These are phyloP conservation scores for Afroboletus lepidellus DNA, from an alignment of 1,284 basidiomycete species.

Conservation along the genomic window DNA sequence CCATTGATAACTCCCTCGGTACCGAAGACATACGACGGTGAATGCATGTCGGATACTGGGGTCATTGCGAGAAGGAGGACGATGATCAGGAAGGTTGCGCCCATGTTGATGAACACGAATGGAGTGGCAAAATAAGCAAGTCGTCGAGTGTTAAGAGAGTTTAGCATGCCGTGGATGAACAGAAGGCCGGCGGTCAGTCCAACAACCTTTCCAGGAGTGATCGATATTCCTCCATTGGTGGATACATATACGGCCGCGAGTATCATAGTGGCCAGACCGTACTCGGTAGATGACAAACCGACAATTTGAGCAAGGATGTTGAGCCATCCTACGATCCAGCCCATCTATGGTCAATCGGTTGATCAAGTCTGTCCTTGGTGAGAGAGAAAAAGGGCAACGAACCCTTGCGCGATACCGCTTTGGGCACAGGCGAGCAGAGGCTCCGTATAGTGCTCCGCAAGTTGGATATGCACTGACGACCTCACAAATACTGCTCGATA, in stretches of 20 bases:
- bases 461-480: conserved; percentile 81
- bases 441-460: conserved; percentile 77
- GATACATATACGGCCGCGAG: conserved; percentile 60
- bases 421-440: conserved; percentile 74
- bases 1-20: conserved; percentile 65
- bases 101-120: conserved; percentile 89
- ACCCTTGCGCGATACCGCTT: conserved; percentile 61
- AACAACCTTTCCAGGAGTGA: conserved; percentile 59
- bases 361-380: conserved; percentile 1
- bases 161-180: conserved; percentile 71
- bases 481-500: conserved; percentile 79
- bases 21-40: conserved; percentile 77
- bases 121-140: conserved; percentile 76
- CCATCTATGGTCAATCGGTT: conserved; percentile 35
- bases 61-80: conserved; percentile 83
- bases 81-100: conserved; percentile 72
- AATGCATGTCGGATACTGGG: conserved; percentile 77
- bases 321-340: conserved; percentile 85
- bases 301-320: conserved; percentile 86
- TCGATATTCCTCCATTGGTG: conserved; percentile 15
- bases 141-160: conserved; percentile 79
- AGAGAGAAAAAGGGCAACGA: conserved; percentile 14
- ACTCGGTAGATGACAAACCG: conserved; percentile 85
- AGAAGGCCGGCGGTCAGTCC: conserved; percentile 75
- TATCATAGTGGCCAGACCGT: conserved; percentile 88